These are phyloP conservation scores for Closterium sp. DNA, from an alignment of 139 green algal genomes.

Conservation along the genomic window DNA sequence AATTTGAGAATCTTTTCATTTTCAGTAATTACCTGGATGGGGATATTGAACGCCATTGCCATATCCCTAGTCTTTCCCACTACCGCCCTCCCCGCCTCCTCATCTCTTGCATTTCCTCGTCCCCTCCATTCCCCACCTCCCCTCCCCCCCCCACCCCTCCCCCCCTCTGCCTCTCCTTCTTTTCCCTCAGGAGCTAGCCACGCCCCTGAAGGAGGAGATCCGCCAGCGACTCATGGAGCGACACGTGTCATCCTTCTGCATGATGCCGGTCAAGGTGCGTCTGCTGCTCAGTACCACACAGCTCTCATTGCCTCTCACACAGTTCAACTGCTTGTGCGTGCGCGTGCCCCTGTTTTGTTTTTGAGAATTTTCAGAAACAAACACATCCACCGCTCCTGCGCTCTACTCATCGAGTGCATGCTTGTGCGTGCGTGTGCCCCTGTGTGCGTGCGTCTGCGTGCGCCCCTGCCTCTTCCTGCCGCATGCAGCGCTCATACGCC, in stretches of 20 bases:
- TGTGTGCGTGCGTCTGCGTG: background rate
- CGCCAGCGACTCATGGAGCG: slow-evolving; percentile 58
- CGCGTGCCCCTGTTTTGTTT: too few species aligned
- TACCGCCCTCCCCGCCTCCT: background rate
- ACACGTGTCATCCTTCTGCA: slow-evolving; percentile 68
- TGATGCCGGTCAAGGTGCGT: slow-evolving; percentile 76
- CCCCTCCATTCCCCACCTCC: background rate
- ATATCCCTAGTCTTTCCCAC: too few species aligned
- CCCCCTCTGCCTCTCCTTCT: too few species aligned
- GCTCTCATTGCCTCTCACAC: background rate
- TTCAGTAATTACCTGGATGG: too few species aligned
- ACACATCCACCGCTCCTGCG: background rate
- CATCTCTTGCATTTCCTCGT: background rate
- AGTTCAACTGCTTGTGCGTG: too few species aligned
- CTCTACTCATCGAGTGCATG: too few species aligned
- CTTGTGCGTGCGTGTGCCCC: too few species aligned
- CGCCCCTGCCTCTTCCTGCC: background rate
- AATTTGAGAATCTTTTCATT: too few species aligned
- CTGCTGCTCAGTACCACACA: background rate
- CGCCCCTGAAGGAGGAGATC: slow-evolving; percentile 77
- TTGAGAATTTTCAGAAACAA: too few species aligned
- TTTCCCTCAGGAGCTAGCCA: slow-evolving; percentile 52
- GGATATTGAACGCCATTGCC: too few species aligned
- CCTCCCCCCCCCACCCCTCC: too few species aligned
- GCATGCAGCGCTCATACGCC: slow-evolving; percentile 74